phyloP scores from a whole-genome alignment of 352 stramenopile genomes.

The Pythium sukuiense region DNA sequence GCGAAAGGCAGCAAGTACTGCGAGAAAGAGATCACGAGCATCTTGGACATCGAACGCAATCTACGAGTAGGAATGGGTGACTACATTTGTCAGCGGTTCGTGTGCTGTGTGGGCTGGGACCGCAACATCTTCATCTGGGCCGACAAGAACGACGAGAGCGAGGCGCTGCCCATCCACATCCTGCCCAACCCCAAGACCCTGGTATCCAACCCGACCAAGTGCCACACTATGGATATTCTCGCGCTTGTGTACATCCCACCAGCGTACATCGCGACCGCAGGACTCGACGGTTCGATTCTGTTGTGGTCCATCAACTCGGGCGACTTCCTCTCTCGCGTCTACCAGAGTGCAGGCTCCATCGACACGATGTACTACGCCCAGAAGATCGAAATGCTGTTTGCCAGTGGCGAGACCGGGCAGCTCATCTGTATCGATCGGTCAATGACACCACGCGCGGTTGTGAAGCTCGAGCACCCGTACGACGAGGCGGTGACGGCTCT shows the following conservation, averaged over 20 bases:
- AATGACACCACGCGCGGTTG: conserved; percentile 53
- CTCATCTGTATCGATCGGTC: conserved; percentile 70
- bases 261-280: conserved; percentile 66
- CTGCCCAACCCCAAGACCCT: conserved; percentile 40
- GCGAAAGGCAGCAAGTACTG: conserved; percentile 40
- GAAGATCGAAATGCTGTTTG: conserved; percentile 74
- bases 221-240: conserved; percentile 71
- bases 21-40: conserved; percentile 82
- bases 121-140: conserved; percentile 81
- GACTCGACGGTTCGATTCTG: conserved; percentile 70
- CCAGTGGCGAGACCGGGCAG: conserved; percentile 57
- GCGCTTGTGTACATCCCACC: conserved; percentile 67
- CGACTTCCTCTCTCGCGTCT: conserved; percentile 58
- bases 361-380: conserved; percentile 68
- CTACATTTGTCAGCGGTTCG: conserved; percentile 79
- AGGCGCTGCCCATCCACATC: conserved; percentile 57
- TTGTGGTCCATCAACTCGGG: conserved; percentile 82
- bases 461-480: conserved; percentile 36
- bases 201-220: conserved; percentile 32
- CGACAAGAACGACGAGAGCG: conserved; percentile 79
- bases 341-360: conserved; percentile 63
- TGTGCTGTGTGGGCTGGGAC: conserved; percentile 85
- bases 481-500: conserved; percentile 57
- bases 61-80: conserved; percentile 78
- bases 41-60: conserved; percentile 79